Percentiles rank a stretch among this genome's conserved stretches.
phyloP scores from a whole-genome alignment of 495 filamentous ascomycete genomes.

The Penicillium taxi region DNA sequence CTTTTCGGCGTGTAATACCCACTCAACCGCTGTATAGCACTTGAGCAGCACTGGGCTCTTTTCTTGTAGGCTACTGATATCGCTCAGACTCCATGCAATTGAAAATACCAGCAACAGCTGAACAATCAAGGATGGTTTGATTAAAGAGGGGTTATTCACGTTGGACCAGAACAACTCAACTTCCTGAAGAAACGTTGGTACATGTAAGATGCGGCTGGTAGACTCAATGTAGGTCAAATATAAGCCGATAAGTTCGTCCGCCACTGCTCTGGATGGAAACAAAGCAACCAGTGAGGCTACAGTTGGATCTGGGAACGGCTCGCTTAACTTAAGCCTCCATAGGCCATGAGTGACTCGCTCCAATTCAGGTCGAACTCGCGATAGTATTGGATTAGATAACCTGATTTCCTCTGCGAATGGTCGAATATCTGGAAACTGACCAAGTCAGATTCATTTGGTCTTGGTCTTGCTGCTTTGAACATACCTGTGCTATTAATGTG shows the following conservation, averaged over 20 bases:
- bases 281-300: conserved; percentile 24
- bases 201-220: conserved; percentile 49
- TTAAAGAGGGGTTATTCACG: conserved; percentile 19
- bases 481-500: conserved; percentile 37
- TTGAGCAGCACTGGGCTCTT: conserved; percentile 43
- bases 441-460: conserved; percentile 2
- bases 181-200: conserved; percentile 48
- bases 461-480: background rate
- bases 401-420: conserved; percentile 38
- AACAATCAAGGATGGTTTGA: conserved; percentile 42
- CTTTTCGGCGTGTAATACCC: conserved; percentile 55
- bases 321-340: conserved; percentile 29
- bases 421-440: conserved; percentile 35
- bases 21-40: conserved; percentile 47
- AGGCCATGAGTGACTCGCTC: conserved; percentile 28
- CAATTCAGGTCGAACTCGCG: conserved; percentile 29
- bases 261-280: conserved; percentile 35
- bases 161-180: conserved; percentile 44
- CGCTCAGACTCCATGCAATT: conserved; percentile 45
- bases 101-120: conserved; percentile 59
- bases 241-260: conserved; percentile 42
- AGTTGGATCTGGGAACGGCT: conserved; percentile 26
- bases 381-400: conserved; percentile 30
- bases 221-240: conserved; percentile 53
- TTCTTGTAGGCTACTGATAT: conserved; percentile 28